Evolutionary conservation across 805 yeast species (phyloP).

Genomic region (Monosporozyma yasuniensis): DNA sequence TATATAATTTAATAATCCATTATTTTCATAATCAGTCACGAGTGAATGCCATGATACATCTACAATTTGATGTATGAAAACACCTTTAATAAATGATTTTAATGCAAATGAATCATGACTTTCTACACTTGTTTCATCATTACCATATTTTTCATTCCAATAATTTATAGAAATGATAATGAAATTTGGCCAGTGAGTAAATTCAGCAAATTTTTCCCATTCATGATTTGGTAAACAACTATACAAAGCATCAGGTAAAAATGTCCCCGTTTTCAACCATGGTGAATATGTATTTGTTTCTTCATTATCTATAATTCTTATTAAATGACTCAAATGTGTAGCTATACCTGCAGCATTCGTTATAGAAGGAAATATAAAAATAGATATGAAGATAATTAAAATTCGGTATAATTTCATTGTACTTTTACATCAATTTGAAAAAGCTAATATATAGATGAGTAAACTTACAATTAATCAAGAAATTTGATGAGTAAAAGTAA

Average conservation of each 20-base stretch:
- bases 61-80: slow-evolving; percentile 52
- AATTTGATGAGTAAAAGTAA: too few relatives aligned
- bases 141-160: slow-evolving; percentile 31
- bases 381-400: neutral
- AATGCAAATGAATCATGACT: slow-evolving; percentile 27
- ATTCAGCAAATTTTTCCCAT: slow-evolving; percentile 39
- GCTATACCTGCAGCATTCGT: slow-evolving; percentile 18
- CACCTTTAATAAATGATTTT: slow-evolving; percentile 49
- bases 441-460: too few relatives aligned
- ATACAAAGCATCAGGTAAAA: slow-evolving; percentile 63
- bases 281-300: slow-evolving; percentile 12
- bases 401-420: neutral
- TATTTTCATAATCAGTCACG: slow-evolving; percentile 26
- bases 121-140: slow-evolving; percentile 1
- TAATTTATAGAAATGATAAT: slow-evolving; percentile 37
- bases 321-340: slow-evolving; percentile 14
- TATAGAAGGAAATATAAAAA: too few relatives aligned
- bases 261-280: slow-evolving; percentile 48
- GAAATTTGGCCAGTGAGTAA: slow-evolving; percentile 65
- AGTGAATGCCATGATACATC: slow-evolving; percentile 65
- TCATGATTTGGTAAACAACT: slow-evolving; percentile 44
- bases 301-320: slow-evolving; percentile 22
- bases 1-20: slow-evolving; percentile 45
- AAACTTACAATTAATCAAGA: too few relatives aligned
- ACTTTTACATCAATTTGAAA: too few relatives aligned